Evolutionary conservation across 2,329 filamentous ascomycete genomes (phyloP), one percentile per base, ranked within the genome.

Genomic region (Endoconidiophora polonica): DNA sequence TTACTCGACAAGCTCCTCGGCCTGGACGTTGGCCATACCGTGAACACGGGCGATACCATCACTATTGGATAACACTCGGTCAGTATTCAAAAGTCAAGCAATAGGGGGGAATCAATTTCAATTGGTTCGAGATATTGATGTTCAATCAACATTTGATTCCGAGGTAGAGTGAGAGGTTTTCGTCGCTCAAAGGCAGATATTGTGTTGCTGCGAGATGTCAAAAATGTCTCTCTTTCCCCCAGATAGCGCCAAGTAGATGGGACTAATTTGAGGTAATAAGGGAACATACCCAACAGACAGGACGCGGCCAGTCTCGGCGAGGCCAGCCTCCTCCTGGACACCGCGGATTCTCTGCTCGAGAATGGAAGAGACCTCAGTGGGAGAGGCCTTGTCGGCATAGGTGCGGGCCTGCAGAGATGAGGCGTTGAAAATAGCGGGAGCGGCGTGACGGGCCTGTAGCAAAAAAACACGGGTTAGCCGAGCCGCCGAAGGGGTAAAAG

Each of bases 1-100:
- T 64, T 86, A 95, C 88, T 98, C 91, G 68, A 98, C 91, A 69
- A 98, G 84, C 79, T 98, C 91, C 76, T 98, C 91, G 63, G 91
- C 90, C 79, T 98, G 91, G 74, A 98, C 91, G 70, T 98, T 98
- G 84, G 80, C 86, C 86, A 98, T 88, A 68, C 91, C 91, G 73
- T 98, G 88, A 62, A 98, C 90, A 88, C 91, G 90, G 69, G 91
- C 91, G 67, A 98, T 98, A 94, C 91, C 91, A 76, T 98, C 91
- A 91, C 91, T 96, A 54, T 54, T 54, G 43, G 42, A 44, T 36
- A 24, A 41, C 37, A 43, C 24, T 24, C 24, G 26, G 47, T 53
- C 42, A 50, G 47, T 50, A 46, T 26, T 38, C 40, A 36, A 42
- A 3, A 16, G 42, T 37, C 42, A n/a, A 20, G 29, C 23, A 18